phyloP scores from a whole-genome alignment of 192 early-diverging fungal species.

The Coemansia erecta region DNA sequence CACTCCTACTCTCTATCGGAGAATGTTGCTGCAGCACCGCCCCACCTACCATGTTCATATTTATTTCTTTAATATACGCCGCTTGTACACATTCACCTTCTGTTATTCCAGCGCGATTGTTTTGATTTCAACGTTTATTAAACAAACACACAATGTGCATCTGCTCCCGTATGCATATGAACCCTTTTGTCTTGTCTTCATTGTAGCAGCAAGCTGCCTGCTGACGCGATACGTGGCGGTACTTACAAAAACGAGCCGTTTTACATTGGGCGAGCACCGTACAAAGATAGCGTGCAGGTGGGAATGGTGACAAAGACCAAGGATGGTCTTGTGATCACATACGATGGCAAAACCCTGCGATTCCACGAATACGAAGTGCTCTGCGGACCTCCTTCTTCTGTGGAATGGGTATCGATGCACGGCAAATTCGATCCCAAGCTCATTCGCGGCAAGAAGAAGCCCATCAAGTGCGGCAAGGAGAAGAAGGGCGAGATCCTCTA shows the following conservation, averaged over 20 bases:
- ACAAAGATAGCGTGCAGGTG: conserved; percentile 36
- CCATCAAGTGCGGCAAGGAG: conserved; percentile 53
- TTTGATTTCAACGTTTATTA: not conserved
- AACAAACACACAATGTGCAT: conserved; percentile 13
- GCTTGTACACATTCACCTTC: too few relatives aligned
- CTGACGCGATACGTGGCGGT: conserved; percentile 27
- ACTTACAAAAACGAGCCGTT: conserved; percentile 19
- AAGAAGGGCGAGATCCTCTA: conserved; percentile 54
- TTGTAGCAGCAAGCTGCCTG: conserved; percentile 13
- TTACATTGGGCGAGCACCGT: conserved; percentile 25
- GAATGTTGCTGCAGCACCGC: too few relatives aligned
- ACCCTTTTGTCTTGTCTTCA: not conserved
- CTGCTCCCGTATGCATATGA: not conserved
- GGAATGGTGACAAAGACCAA: conserved; percentile 36
- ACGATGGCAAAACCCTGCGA: conserved; percentile 32
- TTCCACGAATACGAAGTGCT: conserved; percentile 42
- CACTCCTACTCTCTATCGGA: too few relatives aligned
- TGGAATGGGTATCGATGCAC: conserved; percentile 18
- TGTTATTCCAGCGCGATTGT: too few relatives aligned
- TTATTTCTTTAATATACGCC: too few relatives aligned
- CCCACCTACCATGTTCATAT: too few relatives aligned
- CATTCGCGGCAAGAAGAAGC: conserved; percentile 12
- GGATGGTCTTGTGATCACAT: conserved; percentile 28
- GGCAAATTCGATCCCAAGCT: conserved; percentile 16
- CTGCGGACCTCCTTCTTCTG: conserved; percentile 12